These are phyloP conservation scores for Chaetomiaceae sp. DNA, from an alignment of 2,329 filamentous ascomycete genomes.

Conservation along the genomic window DNA sequence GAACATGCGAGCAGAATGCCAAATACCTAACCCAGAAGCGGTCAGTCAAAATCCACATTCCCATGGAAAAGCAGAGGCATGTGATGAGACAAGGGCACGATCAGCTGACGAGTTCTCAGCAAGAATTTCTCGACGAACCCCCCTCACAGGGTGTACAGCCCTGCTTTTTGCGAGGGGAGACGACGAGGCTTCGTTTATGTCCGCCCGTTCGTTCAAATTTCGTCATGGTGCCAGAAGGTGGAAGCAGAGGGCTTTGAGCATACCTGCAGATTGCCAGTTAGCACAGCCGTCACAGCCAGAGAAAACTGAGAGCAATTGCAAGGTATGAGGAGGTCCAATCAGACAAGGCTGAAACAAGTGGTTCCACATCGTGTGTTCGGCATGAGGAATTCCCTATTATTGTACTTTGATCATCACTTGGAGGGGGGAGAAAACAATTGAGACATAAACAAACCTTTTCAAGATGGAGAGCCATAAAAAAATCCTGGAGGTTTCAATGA, in stretches of 20 bases:
- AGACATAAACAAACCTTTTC: constrained; percentile 42
- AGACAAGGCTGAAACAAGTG: constrained; percentile 64
- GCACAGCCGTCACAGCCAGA: constrained; percentile 23
- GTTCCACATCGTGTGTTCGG: constrained; percentile 61
- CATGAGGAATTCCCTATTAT: constrained; percentile 61
- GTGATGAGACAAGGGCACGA: constrained; percentile 26
- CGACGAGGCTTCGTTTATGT: constrained; percentile 53
- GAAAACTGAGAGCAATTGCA: constrained; percentile 20
- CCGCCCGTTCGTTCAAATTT: constrained; percentile 66
- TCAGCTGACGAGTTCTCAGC: constrained; percentile 64
- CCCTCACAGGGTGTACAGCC: constrained; percentile 58
- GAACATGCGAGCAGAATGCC: constrained; percentile 13
- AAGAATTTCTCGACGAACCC: constrained; percentile 46
- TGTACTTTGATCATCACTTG: constrained; percentile 56
- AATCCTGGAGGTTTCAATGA: no score
- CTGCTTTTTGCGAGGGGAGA: constrained; percentile 45
- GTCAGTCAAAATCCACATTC: constrained; percentile 22
- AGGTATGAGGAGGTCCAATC: constrained; percentile 35
- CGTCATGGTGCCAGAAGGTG: constrained; percentile 42
- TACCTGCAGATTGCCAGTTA: constrained; percentile 43
- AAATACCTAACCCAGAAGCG: constrained; percentile 26
- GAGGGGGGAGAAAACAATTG: constrained; percentile 22
- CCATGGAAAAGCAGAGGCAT: constrained; percentile 24
- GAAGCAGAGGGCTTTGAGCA: constrained; percentile 22
- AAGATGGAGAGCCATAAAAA: constrained; percentile 10